phyloP scores from a whole-genome alignment of 176 grass and related monocot genomes.

The Secale cereale region DNA sequence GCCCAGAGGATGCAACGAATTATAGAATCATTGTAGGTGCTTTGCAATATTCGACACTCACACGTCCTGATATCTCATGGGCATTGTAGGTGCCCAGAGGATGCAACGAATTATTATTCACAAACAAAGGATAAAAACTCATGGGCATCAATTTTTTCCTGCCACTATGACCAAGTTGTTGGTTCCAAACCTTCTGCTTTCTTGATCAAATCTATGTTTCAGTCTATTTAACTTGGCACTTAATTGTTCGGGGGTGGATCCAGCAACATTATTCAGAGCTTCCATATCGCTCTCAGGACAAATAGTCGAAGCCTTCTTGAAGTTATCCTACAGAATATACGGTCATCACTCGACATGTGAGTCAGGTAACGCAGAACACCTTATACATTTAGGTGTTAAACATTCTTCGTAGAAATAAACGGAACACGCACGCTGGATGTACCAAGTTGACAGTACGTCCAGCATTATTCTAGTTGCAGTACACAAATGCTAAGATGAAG shows the following conservation, averaged over 20 bases:
- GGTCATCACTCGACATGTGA: background rate
- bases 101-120: too few relatives aligned
- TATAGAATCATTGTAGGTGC: too few relatives aligned
- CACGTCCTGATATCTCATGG: too few relatives aligned
- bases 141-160: background rate
- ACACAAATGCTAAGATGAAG: background rate
- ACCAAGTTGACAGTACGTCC: background rate
- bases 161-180: conserved; percentile 17
- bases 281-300: conserved; percentile 65
- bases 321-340: conserved; percentile 45
- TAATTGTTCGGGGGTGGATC: conserved; percentile 48
- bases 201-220: conserved; percentile 64
- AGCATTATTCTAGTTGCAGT: background rate
- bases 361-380: background rate
- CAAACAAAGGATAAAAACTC: background rate
- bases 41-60: too few relatives aligned
- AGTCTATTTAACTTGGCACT: conserved; percentile 66
- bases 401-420: background rate
- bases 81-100: too few relatives aligned
- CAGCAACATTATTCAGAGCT: conserved; percentile 40
- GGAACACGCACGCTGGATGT: too few relatives aligned
- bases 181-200: conserved; percentile 68
- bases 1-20: too few relatives aligned
- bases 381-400: background rate
- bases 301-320: conserved; percentile 81